Conservation (phyloP, 1,284 basidiomycete genomes). For the Rhodotorula sp. region DNA sequence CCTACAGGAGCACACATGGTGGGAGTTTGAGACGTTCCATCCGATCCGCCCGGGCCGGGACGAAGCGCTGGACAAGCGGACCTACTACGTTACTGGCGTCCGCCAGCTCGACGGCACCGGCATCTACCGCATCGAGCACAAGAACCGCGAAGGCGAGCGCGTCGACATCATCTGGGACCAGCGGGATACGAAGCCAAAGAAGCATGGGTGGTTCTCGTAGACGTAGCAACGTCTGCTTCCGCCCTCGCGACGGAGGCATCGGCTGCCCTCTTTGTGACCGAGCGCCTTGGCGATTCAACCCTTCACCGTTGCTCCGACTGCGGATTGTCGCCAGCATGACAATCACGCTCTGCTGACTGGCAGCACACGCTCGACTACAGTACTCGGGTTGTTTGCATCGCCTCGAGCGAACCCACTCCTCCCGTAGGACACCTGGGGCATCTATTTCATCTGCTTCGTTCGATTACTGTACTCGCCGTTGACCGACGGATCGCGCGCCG, state of each 20-base stretch:
- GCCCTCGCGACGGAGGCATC: not conserved
- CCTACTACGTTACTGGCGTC: constrained; percentile 41
- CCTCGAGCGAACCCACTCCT: too few species aligned
- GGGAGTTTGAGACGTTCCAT: constrained; percentile 42
- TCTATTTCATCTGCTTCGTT: too few species aligned
- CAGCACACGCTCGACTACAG: too few species aligned
- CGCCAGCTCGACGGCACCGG: constrained; percentile 27
- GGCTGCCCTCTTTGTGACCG: too few species aligned
- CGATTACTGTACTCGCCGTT: too few species aligned
- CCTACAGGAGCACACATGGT: constrained; percentile 41
- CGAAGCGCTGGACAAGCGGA: constrained; percentile 39
- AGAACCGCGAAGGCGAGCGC: constrained; percentile 41
- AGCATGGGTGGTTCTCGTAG: constrained; percentile 1
- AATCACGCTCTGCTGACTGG: too few species aligned
- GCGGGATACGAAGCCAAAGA: constrained; percentile 1
- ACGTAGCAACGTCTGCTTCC: not conserved
- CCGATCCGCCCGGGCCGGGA: constrained; percentile 36
- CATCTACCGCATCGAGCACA: constrained; percentile 40
- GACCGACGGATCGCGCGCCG: too few species aligned
- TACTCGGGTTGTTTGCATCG: too few species aligned
- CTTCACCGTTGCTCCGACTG: too few species aligned
- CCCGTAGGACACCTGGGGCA: too few species aligned
- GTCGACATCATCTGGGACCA: constrained; percentile 42
- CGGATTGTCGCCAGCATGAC: too few species aligned
- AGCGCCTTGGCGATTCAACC: too few species aligned